phyloP scores from a whole-genome alignment of 192 early-diverging fungal species.

The Spizellomyces punctatus region DNA sequence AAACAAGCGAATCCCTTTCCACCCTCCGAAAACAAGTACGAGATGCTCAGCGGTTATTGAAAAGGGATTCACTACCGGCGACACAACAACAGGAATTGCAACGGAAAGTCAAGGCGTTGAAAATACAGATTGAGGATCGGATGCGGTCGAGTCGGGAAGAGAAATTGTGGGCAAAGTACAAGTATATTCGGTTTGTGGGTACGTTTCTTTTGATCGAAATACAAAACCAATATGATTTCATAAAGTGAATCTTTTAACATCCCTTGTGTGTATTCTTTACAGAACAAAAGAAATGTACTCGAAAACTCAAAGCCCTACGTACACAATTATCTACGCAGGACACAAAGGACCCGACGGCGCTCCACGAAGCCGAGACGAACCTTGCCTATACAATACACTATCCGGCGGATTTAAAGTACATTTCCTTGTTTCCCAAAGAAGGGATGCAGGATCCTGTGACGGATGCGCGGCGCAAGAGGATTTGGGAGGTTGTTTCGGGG shows the following conservation, averaged over 20 bases:
- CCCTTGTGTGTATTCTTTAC: neutral
- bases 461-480: slow-evolving; percentile 22
- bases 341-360: neutral
- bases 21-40: slow-evolving; percentile 32
- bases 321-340: slow-evolving; percentile 5
- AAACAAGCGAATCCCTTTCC: neutral
- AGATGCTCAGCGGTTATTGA: slow-evolving; percentile 38
- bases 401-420: slow-evolving; percentile 50
- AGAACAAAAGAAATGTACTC: slow-evolving; percentile 40
- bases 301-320: slow-evolving; percentile 14
- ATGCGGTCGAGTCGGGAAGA: slow-evolving; percentile 23
- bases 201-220: too few relatives aligned
- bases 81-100: slow-evolving; percentile 35
- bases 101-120: slow-evolving; percentile 40
- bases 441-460: neutral
- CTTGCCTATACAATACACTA: slow-evolving; percentile 38
- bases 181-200: slow-evolving; percentile 48
- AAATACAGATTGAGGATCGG: slow-evolving; percentile 20
- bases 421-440: slow-evolving; percentile 39
- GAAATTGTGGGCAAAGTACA: slow-evolving; percentile 41
- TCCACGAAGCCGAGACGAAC: slow-evolving; percentile 13
- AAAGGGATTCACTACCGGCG: slow-evolving; percentile 19
- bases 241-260: too few relatives aligned
- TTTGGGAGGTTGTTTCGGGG: slow-evolving; percentile 17
- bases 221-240: too few relatives aligned